Percentiles rank a stretch among this genome's conserved stretches.
Evolutionary conservation across 2,329 filamentous ascomycete genomes (phyloP).

Genomic region (Botrytis hyacinthi): DNA sequence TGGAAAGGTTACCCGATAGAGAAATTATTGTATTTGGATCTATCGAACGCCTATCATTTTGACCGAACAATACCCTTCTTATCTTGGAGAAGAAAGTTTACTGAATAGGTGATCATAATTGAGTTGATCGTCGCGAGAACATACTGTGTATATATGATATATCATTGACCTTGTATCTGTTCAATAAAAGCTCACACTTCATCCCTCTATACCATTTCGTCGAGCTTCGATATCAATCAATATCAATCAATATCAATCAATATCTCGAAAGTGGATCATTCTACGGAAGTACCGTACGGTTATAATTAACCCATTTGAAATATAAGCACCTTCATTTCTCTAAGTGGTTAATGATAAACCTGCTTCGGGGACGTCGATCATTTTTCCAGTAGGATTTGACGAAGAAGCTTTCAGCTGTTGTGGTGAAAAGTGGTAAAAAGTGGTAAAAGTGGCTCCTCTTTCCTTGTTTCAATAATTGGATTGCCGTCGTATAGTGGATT

Average conservation of each 20-base stretch:
- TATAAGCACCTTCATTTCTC: not conserved
- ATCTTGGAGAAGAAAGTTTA: not conserved
- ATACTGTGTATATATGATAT: not conserved
- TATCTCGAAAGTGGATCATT: not conserved
- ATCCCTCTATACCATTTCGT: not conserved
- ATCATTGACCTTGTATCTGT: not conserved
- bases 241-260: not conserved
- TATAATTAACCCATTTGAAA: not conserved
- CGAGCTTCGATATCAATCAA: not conserved
- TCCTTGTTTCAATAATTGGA: not conserved
- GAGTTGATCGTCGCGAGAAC: not conserved
- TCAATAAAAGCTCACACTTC: not conserved
- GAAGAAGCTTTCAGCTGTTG: constrained; percentile 3
- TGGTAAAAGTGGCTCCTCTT: not conserved
- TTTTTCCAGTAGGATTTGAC: constrained; percentile 7
- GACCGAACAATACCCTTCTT: not conserved
- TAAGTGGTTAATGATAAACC: not conserved
- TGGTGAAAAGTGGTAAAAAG: not conserved
- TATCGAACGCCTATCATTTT: not conserved
- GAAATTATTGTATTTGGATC: not conserved
- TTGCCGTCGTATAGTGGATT: not conserved
- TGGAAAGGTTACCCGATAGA: constrained; percentile 16
- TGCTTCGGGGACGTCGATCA: not conserved
- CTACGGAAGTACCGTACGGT: not conserved
- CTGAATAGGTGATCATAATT: not conserved